Base-by-base conservation (phyloP, 305 asterid species). In the Rubia balearica region DNA sequence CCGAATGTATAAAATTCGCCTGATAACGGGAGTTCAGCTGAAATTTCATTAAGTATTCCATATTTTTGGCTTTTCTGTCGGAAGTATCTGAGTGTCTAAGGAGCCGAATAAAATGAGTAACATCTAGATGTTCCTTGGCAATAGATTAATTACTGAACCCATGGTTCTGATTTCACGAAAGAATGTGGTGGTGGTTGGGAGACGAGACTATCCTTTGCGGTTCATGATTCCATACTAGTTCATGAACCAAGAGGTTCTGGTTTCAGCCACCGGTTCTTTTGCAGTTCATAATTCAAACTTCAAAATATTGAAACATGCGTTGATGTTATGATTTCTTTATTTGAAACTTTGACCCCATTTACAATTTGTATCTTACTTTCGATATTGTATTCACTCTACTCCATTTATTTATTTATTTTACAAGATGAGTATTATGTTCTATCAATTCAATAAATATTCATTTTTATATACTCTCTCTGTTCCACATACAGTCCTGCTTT, bases 21-120 rank as follows among this genome's bases (percentile, higher is more conserved):
- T 17, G 7, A 5, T 49, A 53, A 33, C 13, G 56, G 42, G 65
- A 62, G 69, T 38, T 49, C 38, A 22, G 45, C 49, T 68, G 27
- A 38, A 24, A 19, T 10, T 74, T 74, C 49, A 27, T 65, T 7
- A 48, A 67, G 51, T 62, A 55, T 38, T 41, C 12, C 46, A 42
- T 6, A 21, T 40, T 68, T 59, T 49, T 74, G 36, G 24, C 40
- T 43, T 42, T 67, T 30, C 1, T n/a, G 4, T 42, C 56, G 21
- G 5, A 53, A 48, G 30, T 8, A 4, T 42, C 5, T 42, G 8
- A 27, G n/a, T 4, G 1, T 62, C 55, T 53, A 62, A 40, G 36
- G 49, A 49, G 46, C 36, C 9, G n/a, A 8, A 36, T n/a, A 57
- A 13, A 64, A 40, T 59, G 11, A 38, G 43, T 19, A 56, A 21